Evolutionary conservation across 495 filamentous ascomycete species (phyloP).

Genomic region (Penicillium manginii): DNA sequence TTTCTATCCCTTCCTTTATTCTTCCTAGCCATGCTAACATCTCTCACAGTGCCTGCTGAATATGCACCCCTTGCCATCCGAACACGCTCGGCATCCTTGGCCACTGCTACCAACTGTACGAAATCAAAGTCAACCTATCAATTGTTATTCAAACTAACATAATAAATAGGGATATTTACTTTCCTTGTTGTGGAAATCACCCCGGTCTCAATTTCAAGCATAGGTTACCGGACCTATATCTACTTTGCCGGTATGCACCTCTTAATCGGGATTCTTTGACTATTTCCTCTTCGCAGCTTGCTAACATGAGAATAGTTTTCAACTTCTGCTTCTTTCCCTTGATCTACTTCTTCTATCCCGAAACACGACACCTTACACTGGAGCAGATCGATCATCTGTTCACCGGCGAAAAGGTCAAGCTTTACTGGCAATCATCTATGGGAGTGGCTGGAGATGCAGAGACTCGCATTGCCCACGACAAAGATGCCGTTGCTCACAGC

Average conservation of each 20-base stretch:
- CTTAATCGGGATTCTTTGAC: neutral
- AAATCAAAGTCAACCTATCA: neutral
- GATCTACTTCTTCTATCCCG: slow-evolving; percentile 76
- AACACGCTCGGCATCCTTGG: slow-evolving; percentile 37
- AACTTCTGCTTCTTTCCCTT: slow-evolving; percentile 73
- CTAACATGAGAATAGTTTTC: slow-evolving; percentile 49
- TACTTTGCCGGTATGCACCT: slow-evolving; percentile 43
- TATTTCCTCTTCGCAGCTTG: neutral
- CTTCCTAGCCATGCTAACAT: neutral
- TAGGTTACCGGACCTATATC: slow-evolving; percentile 49
- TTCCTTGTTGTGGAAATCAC: slow-evolving; percentile 49
- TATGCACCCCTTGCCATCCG: slow-evolving; percentile 40
- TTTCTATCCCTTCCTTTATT: neutral
- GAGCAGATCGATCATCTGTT: slow-evolving; percentile 72
- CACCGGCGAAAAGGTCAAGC: slow-evolving; percentile 46
- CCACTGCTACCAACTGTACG: slow-evolving; percentile 41
- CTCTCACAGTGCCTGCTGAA: slow-evolving; percentile 34
- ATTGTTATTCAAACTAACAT: neutral
- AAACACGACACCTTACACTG: slow-evolving; percentile 65
- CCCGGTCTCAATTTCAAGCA: slow-evolving; percentile 39
- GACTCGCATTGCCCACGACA: slow-evolving; percentile 25
- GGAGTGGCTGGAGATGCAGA: slow-evolving; percentile 33
- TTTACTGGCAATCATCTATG: slow-evolving; percentile 44
- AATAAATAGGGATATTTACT: slow-evolving; percentile 36
- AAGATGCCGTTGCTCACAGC: slow-evolving; percentile 17